Evolutionary conservation across 148 eudicot species (phyloP).

Genomic region (Rhododendron molle): DNA sequence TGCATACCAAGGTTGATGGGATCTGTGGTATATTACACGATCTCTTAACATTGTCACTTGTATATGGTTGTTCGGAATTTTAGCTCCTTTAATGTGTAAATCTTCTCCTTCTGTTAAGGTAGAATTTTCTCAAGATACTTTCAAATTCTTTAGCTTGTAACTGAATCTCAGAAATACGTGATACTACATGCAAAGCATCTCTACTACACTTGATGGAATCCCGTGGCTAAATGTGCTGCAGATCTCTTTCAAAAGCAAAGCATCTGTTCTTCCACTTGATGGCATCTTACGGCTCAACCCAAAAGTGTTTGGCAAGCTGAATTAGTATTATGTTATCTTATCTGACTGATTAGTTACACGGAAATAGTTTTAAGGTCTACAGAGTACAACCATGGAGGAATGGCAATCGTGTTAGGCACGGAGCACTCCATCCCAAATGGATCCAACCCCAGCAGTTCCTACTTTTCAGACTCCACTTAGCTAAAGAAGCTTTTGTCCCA

Average conservation of each 20-base stretch:
- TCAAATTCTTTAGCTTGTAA: not conserved
- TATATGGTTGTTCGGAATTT: not conserved
- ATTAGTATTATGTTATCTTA: not conserved
- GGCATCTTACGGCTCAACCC: not conserved
- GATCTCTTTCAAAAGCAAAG: not conserved
- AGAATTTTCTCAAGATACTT: not conserved
- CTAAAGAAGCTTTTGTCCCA: not conserved
- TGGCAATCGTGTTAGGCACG: not conserved
- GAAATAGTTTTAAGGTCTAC: not conserved
- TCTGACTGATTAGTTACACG: not conserved
- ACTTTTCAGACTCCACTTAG: not conserved
- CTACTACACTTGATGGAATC: not conserved
- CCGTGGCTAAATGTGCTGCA: not conserved
- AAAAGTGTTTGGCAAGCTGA: not conserved
- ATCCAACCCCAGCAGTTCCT: not conserved
- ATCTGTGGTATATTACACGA: not conserved
- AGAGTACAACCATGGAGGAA: not conserved
- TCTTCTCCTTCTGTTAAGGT: not conserved
- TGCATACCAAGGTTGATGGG: not conserved
- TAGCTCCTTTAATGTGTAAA: not conserved
- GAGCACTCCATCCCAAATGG: slow-evolving; percentile 1
- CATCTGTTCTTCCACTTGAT: not conserved
- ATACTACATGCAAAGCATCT: not conserved
- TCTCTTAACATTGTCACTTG: not conserved
- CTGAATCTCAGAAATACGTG: not conserved